These are phyloP conservation scores for Theileria luwenshuni DNA, from an alignment of 169 alveolate genomes.

Conservation along the genomic window DNA sequence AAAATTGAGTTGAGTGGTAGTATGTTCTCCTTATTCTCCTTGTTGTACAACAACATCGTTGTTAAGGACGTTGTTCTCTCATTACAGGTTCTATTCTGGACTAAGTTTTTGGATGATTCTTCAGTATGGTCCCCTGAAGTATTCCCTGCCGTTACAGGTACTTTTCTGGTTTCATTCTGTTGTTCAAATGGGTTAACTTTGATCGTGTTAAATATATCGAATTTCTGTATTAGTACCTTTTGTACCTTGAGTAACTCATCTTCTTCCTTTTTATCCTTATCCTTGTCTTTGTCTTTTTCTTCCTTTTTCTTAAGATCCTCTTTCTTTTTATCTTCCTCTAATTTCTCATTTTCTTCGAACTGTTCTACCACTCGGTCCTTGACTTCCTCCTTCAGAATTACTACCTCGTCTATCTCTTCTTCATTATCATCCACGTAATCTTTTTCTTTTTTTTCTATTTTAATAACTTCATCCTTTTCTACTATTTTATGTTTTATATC, in stretches of 20 bases:
- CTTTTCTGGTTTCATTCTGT: not conserved
- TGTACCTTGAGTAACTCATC: conserved; percentile 14
- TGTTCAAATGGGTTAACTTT: not conserved
- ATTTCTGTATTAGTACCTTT: conserved; percentile 59
- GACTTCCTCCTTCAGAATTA: not conserved
- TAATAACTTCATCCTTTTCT: not conserved
- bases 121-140: no score
- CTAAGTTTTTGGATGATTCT: not conserved
- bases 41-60: not conserved
- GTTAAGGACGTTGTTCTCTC: not conserved
- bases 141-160: not conserved
- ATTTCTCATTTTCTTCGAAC: not conserved
- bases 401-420: not conserved
- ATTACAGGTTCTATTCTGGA: not conserved
- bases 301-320: not conserved
- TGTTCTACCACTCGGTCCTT: not conserved
- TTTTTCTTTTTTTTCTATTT: not conserved
- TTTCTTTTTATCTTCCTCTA: not conserved
- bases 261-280: conserved; percentile 4
- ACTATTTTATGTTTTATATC: no score
- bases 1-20: not conserved
- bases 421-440: not conserved
- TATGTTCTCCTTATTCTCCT: not conserved
- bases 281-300: not conserved
- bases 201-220: conserved; percentile 49